phyloP scores from a whole-genome alignment of 805 yeast genomes.

The Cyberlindnera maritima region DNA sequence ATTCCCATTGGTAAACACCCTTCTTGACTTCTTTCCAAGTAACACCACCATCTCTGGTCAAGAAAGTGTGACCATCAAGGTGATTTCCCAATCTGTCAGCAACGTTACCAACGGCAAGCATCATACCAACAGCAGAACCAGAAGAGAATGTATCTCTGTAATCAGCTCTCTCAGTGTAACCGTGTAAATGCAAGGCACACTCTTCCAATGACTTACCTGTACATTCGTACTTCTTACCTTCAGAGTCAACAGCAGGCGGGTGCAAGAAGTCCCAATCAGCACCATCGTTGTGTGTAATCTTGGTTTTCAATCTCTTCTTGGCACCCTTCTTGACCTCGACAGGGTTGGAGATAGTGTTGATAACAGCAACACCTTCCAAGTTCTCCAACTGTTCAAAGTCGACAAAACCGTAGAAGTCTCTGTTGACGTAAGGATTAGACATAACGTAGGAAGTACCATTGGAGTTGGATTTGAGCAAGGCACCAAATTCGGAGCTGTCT shows the following conservation, averaged over 20 bases:
- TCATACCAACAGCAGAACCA: slow-evolving; percentile 81
- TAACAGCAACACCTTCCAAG: slow-evolving; percentile 78
- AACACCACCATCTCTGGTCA: slow-evolving; percentile 88
- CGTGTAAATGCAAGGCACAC: slow-evolving; percentile 84
- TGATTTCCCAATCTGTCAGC: slow-evolving; percentile 55
- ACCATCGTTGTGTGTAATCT: slow-evolving; percentile 87
- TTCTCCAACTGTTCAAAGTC: slow-evolving; percentile 85
- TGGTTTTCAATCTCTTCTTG: slow-evolving; percentile 61
- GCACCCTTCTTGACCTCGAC: slow-evolving; percentile 42
- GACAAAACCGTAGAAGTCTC: slow-evolving; percentile 71
- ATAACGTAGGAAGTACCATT: slow-evolving; percentile 86
- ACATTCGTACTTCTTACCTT: slow-evolving; percentile 58
- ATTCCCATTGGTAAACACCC: slow-evolving; percentile 89
- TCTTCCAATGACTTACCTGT: slow-evolving; percentile 44
- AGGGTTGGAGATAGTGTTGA: slow-evolving; percentile 65
- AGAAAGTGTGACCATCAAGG: slow-evolving; percentile 62
- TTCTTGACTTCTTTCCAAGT: slow-evolving; percentile 79
- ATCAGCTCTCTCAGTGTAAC: slow-evolving; percentile 85
- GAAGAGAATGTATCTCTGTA: slow-evolving; percentile 84
- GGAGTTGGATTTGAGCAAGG: slow-evolving; percentile 81
- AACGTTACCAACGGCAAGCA: slow-evolving; percentile 93
- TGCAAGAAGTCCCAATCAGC: slow-evolving; percentile 73
- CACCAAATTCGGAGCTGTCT: slow-evolving; percentile 61
- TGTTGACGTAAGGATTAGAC: slow-evolving; percentile 67
- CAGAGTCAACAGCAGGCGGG: slow-evolving; percentile 68